phyloP scores from a whole-genome alignment of 2,329 filamentous ascomycete species.

The Alternaria postmessia region DNA sequence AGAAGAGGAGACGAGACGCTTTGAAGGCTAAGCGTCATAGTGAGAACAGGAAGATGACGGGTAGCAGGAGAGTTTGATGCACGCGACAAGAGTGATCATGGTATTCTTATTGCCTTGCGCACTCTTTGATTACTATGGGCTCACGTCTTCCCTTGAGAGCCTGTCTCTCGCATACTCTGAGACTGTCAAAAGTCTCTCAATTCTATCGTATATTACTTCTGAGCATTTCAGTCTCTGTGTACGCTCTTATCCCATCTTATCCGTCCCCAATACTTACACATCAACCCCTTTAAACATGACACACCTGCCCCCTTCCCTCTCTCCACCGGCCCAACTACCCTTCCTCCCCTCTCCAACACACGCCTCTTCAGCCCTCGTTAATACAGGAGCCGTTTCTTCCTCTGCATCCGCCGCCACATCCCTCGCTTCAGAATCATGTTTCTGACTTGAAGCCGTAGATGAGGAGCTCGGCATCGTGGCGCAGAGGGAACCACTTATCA shows the following conservation, averaged over 20 bases:
- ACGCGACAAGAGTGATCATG: neutral
- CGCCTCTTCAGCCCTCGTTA: slow-evolving; percentile 21
- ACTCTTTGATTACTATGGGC: neutral
- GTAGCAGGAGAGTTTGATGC: slow-evolving; percentile 14
- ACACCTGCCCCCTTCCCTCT: slow-evolving; percentile 18
- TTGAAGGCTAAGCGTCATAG: slow-evolving; percentile 67
- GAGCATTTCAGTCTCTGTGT: neutral
- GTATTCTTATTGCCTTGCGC: neutral
- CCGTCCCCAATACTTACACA: slow-evolving; percentile 2
- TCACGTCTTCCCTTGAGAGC: no score
- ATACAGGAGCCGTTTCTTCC: neutral
- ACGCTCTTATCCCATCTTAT: neutral
- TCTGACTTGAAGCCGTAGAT: neutral
- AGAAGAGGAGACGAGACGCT: slow-evolving; percentile 65
- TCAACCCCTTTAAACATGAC: slow-evolving; percentile 34
- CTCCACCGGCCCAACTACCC: neutral
- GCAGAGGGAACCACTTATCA: slow-evolving; percentile 21
- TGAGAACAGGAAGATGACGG: slow-evolving; percentile 62
- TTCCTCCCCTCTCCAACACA: slow-evolving; percentile 14
- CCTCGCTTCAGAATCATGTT: neutral
- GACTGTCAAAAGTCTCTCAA: neutral
- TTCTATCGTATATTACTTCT: neutral
- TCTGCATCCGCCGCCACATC: neutral
- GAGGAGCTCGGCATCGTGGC: slow-evolving; percentile 7
- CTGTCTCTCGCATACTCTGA: neutral